A percentile compares a stretch with the other conserved stretches of the same genome.
These are phyloP conservation scores for Boletus sensibilis DNA, from an alignment of 768 basidiomycete genomes.

Conservation along the genomic window DNA sequence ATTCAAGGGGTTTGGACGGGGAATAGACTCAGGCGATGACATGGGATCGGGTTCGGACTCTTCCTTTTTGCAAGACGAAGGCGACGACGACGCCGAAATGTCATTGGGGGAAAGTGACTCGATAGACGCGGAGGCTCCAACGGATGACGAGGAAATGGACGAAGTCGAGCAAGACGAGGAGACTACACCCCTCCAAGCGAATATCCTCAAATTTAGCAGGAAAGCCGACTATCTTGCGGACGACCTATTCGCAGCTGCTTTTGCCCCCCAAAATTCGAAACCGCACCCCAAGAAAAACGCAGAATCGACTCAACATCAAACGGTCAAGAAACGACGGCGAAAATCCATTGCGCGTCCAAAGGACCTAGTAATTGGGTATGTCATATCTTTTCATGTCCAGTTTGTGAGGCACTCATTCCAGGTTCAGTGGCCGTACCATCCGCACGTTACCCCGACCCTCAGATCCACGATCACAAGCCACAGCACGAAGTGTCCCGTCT, in stretches of 20 bases:
- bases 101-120: constrained; percentile 5
- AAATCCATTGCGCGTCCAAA: constrained; percentile 39
- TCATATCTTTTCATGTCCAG: neutral
- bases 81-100: constrained; percentile 15
- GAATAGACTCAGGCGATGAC: constrained; percentile 9
- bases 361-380: constrained; percentile 56
- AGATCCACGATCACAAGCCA: constrained; percentile 32
- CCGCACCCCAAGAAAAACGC: constrained; percentile 11
- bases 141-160: constrained; percentile 22
- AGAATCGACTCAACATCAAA: constrained; percentile 27
- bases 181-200: neutral
- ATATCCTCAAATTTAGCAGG: constrained; percentile 20
- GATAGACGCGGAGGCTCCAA: constrained; percentile 12
- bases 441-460: constrained; percentile 42
- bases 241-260: constrained; percentile 59
- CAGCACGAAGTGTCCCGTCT: constrained; percentile 47
- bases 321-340: constrained; percentile 29
- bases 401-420: constrained; percentile 2
- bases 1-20: constrained; percentile 8
- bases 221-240: constrained; percentile 60
- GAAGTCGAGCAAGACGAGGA: constrained; percentile 12
- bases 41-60: constrained; percentile 13
- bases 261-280: constrained; percentile 36
- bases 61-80: constrained; percentile 15
- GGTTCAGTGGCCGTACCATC: constrained; percentile 51